phyloP scores from a whole-genome alignment of 2,329 filamentous ascomycete genomes.

The Epichloe gansuensis region DNA sequence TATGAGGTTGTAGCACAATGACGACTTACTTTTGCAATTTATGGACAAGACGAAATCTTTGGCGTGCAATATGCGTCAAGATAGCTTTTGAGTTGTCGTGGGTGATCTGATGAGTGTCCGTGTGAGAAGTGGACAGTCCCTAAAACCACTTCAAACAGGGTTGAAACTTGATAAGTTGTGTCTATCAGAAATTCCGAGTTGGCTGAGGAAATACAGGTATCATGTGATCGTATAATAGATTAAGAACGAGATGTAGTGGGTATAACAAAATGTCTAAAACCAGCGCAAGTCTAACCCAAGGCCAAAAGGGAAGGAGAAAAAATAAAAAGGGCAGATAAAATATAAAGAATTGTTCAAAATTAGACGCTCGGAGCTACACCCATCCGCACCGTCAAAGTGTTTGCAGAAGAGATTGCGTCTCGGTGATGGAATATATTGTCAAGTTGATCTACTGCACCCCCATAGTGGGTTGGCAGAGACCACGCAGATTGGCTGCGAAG shows the following conservation, averaged over 20 bases:
- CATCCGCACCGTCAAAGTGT: slow-evolving; percentile 14
- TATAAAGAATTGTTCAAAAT: neutral
- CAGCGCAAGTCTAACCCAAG: slow-evolving; percentile 26
- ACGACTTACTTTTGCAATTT: neutral
- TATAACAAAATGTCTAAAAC: slow-evolving; percentile 23
- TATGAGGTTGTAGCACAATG: neutral
- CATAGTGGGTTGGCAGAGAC: slow-evolving; percentile 9
- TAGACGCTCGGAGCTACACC: slow-evolving; percentile 7
- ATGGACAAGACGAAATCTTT: slow-evolving; percentile 10
- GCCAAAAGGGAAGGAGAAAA: slow-evolving; percentile 16
- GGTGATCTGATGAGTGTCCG: neutral
- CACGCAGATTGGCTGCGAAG: neutral
- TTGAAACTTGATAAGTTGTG: neutral
- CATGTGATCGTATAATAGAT: slow-evolving; percentile 7
- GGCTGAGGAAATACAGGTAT: slow-evolving; percentile 10
- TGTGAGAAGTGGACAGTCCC: neutral
- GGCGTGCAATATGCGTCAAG: slow-evolving; percentile 17
- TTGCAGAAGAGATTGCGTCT: slow-evolving; percentile 1
- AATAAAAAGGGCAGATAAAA: slow-evolving; percentile 8
- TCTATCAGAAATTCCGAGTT: slow-evolving; percentile 11
- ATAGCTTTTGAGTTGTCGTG: slow-evolving; percentile 15
- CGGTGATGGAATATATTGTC: slow-evolving; percentile 8
- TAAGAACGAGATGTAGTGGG: slow-evolving; percentile 10
- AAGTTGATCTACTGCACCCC: slow-evolving; percentile 9
- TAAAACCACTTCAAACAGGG: neutral